A percentile compares a stretch with the other conserved stretches of the same genome.
These are phyloP conservation scores for Bryoglossum gracile DNA, from an alignment of 495 filamentous ascomycete genomes.

Conservation along the genomic window DNA sequence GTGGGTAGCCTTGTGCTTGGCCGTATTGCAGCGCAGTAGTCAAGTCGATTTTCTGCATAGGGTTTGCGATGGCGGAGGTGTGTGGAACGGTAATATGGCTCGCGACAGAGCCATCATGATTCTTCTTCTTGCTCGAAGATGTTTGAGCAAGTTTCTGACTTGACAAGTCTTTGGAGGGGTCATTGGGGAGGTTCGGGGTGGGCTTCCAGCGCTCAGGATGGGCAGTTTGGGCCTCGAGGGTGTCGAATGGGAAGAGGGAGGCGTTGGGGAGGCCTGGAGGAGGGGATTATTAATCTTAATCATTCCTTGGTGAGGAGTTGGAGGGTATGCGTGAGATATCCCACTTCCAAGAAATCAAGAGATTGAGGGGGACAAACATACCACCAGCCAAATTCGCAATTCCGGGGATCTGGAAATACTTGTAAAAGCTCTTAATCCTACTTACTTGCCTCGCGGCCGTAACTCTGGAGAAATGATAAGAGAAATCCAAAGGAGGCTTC, in stretches of 20 bases:
- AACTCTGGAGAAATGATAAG: conserved; percentile 65
- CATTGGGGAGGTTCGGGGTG: conserved; percentile 49
- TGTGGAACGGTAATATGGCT: conserved; percentile 66
- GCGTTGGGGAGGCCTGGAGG: conserved; percentile 65
- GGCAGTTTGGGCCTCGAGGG: conserved; percentile 73
- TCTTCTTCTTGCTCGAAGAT: conserved; percentile 14
- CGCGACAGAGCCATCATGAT: conserved; percentile 22
- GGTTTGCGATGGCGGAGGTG: conserved; percentile 43
- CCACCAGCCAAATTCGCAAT: conserved; percentile 87
- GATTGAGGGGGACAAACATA: conserved; percentile 35
- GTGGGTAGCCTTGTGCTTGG: conserved; percentile 65
- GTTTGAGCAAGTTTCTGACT: conserved; percentile 12
- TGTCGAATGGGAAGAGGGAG: conserved; percentile 84
- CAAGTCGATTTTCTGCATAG: conserved; percentile 66
- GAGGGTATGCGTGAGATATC: not conserved
- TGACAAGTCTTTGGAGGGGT: conserved; percentile 21
- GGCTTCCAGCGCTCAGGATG: conserved; percentile 65
- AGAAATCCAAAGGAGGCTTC: conserved; percentile 51
- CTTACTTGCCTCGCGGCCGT: conserved; percentile 58
- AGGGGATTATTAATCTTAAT: not conserved
- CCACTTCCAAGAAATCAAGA: not conserved
- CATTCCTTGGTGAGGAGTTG: not conserved
- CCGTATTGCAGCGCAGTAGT: conserved; percentile 82
- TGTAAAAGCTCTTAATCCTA: conserved; percentile 72
- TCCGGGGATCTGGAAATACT: conserved; percentile 71